Percentiles rank a stretch among this genome's conserved stretches.
phyloP scores from a whole-genome alignment of 148 eudicot species.

The Rhododendron williamsianum region DNA sequence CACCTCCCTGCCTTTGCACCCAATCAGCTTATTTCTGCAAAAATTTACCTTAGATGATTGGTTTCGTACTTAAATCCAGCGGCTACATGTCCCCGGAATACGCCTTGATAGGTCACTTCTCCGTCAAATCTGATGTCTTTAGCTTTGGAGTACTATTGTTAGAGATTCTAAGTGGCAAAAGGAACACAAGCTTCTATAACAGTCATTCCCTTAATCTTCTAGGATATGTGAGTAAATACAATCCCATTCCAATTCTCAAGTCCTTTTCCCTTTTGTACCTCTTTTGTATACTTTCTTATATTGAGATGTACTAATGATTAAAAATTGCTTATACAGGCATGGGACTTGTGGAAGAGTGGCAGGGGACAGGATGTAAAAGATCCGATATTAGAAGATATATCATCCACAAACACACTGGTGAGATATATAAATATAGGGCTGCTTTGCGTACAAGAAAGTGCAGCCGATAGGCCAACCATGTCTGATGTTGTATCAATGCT shows the following conservation, averaged over 20 bases:
- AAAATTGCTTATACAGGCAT: not conserved
- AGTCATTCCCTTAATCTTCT: not conserved
- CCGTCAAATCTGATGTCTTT: not conserved
- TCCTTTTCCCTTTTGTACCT: not conserved
- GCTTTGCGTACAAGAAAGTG: slow-evolving; percentile 9
- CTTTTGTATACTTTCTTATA: not conserved
- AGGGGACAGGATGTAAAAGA: not conserved
- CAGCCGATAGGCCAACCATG: not conserved
- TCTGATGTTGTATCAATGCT: not conserved
- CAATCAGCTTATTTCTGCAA: not conserved
- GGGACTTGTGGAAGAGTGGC: not conserved
- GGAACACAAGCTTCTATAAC: not conserved
- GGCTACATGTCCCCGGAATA: slow-evolving; percentile 1
- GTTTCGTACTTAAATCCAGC: not conserved
- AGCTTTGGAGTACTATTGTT: not conserved
- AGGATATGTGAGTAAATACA: not conserved
- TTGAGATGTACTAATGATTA: not conserved
- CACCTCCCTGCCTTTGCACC: not conserved
- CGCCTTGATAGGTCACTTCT: not conserved
- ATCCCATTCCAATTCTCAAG: not conserved
- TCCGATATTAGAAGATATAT: not conserved
- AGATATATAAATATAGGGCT: slow-evolving; percentile 1
- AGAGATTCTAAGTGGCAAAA: not conserved
- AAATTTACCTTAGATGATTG: not conserved
- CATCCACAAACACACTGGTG: not conserved